These are phyloP conservation scores for Fusarium sp. DNA, from an alignment of 2,329 filamentous ascomycete genomes.

Conservation along the genomic window DNA sequence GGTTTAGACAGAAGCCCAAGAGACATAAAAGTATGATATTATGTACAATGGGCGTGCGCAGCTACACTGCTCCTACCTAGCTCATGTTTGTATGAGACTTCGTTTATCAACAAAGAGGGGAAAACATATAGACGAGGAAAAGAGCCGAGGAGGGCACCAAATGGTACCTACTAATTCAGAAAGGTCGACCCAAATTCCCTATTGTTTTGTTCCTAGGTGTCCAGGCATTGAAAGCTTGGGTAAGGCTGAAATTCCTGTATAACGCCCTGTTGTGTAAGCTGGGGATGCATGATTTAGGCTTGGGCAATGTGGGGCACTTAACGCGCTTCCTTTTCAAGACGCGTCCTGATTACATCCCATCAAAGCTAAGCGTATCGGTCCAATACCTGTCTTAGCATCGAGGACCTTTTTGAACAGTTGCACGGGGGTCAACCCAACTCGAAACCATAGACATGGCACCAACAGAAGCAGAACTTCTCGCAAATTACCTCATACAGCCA, in stretches of 20 bases:
- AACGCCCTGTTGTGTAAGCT: neutral
- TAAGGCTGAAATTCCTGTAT: neutral
- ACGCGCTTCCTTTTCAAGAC: constrained; percentile 25
- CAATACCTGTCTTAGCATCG: neutral
- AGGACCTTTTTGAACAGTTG: neutral
- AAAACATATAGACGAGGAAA: neutral
- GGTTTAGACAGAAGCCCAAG: neutral
- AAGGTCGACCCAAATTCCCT: neutral
- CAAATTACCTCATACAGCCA: constrained; percentile 79
- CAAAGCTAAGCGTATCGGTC: neutral
- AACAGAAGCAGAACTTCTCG: constrained; percentile 77
- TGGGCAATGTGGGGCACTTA: constrained; percentile 28
- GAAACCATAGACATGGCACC: constrained; percentile 65
- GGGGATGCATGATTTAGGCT: neutral
- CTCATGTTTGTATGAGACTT: neutral
- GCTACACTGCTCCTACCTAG: neutral
- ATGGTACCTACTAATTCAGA: neutral
- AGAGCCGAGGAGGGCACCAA: neutral
- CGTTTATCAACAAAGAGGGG: neutral
- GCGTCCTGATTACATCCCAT: constrained; percentile 24
- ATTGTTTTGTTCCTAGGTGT: neutral
- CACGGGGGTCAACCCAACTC: neutral
- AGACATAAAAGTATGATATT: neutral
- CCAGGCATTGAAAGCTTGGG: neutral
- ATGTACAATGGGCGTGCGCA: neutral